Evolutionary conservation across 2,329 filamentous ascomycete species (phyloP).

Genomic region (Aureobasidium uvarum): DNA sequence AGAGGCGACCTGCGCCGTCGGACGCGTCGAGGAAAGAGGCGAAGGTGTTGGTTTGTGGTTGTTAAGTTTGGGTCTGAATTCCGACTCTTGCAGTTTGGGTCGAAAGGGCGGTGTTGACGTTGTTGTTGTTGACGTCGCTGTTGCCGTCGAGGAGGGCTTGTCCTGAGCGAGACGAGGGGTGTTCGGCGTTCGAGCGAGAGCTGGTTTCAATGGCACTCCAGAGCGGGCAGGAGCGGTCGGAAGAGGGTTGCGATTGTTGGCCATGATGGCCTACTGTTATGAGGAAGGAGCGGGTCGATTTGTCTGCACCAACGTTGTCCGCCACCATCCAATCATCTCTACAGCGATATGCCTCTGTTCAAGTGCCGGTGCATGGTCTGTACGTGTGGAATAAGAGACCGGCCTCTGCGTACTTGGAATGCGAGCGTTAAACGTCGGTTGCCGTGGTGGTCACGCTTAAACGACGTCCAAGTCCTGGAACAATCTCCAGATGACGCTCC

Average conservation of each 20-base stretch:
- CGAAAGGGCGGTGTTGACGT: slow-evolving; percentile 22
- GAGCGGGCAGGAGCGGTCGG: slow-evolving; percentile 32
- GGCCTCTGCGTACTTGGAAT: slow-evolving; percentile 1
- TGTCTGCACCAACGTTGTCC: slow-evolving; percentile 25
- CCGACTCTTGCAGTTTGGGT: slow-evolving; percentile 31
- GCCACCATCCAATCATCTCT: slow-evolving; percentile 14
- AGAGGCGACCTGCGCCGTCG: slow-evolving; percentile 39
- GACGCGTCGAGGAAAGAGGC: neutral
- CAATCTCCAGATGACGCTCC: slow-evolving; percentile 24
- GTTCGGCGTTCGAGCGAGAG: slow-evolving; percentile 60
- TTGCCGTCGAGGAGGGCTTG: neutral
- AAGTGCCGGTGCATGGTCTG: neutral
- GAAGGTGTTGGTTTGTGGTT: slow-evolving; percentile 12
- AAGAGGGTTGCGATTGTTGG: slow-evolving; percentile 6
- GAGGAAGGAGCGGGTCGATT: slow-evolving; percentile 8
- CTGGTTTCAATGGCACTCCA: slow-evolving; percentile 64
- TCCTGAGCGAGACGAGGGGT: slow-evolving; percentile 55
- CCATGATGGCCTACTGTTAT: slow-evolving; percentile 20
- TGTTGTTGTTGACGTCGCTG: slow-evolving; percentile 27
- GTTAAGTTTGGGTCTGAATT: slow-evolving; percentile 13
- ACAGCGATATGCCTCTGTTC: neutral
- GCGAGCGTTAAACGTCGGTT: slow-evolving; percentile 3
- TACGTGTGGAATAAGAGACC: neutral
- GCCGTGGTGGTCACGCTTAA: slow-evolving; percentile 11
- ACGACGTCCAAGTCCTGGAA: slow-evolving; percentile 13